Percentiles rank a stretch among this genome's conserved stretches.
These are phyloP conservation scores for Mycena sp. DNA, from an alignment of 1,284 basidiomycete species.

Conservation along the genomic window DNA sequence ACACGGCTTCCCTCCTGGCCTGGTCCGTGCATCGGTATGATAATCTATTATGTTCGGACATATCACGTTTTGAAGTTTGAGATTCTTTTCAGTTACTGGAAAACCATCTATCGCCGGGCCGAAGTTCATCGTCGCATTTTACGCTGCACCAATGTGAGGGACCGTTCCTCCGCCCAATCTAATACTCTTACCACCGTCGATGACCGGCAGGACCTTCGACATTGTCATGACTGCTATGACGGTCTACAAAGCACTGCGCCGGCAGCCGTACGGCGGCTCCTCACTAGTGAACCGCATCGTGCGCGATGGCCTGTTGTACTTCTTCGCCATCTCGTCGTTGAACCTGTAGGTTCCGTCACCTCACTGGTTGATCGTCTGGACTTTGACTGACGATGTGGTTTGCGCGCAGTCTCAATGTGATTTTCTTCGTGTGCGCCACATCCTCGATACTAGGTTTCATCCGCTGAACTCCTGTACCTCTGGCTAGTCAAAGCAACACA, in stretches of 20 bases:
- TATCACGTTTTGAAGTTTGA: background rate
- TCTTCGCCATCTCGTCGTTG: slow-evolving; percentile 24
- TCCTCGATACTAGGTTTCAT: no score
- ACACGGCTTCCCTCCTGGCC: slow-evolving; percentile 26
- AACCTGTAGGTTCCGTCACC: slow-evolving; percentile 21
- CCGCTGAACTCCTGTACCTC: background rate
- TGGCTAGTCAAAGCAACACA: slow-evolving; percentile 20
- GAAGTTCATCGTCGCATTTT: slow-evolving; percentile 29
- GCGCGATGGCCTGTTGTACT: slow-evolving; percentile 27
- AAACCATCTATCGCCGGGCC: slow-evolving; percentile 30
- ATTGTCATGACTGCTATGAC: slow-evolving; percentile 28
- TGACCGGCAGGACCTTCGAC: slow-evolving; percentile 18
- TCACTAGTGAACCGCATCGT: slow-evolving; percentile 25
- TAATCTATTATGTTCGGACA: background rate
- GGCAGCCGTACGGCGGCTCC: background rate
- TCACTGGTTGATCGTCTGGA: background rate
- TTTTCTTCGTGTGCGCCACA: slow-evolving; percentile 29
- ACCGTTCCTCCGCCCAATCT: background rate
- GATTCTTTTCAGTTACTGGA: slow-evolving; percentile 16
- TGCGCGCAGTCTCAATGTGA: slow-evolving; percentile 26
- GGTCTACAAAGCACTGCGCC: slow-evolving; percentile 9
- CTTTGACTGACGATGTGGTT: background rate
- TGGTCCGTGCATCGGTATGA: slow-evolving; percentile 24
- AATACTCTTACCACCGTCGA: background rate
- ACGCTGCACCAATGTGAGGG: slow-evolving; percentile 27